Evolutionary conservation across 164 flowering plant genomes (phyloP).

Genomic region (Kingdonia uniflora): DNA sequence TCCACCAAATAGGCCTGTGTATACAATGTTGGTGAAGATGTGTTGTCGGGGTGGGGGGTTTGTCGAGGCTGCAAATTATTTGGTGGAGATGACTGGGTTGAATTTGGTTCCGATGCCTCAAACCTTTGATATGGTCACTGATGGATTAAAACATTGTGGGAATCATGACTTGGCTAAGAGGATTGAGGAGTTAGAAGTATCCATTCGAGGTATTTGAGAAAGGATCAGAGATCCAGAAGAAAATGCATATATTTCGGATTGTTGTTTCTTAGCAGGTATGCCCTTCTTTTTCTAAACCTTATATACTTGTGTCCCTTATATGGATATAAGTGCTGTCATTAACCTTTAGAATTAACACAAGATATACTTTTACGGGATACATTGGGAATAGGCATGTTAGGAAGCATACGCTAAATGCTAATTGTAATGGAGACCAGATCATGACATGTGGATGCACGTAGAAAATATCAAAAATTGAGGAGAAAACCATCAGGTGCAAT

Average conservation of each 20-base stretch:
- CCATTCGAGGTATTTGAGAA: constrained; percentile 31
- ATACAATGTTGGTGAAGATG: constrained; percentile 88
- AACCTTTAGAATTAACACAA: no score
- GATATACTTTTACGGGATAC: no score
- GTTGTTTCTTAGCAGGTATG: no score
- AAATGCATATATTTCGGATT: background rate
- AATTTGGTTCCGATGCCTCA: constrained; percentile 52
- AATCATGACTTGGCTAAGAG: constrained; percentile 80
- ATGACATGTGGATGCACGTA: no score
- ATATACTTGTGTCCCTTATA: no score
- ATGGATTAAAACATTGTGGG: constrained; percentile 90
- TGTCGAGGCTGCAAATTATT: constrained; percentile 81
- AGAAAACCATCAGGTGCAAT: no score
- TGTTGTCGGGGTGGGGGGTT: constrained; percentile 73
- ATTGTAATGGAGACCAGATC: no score
- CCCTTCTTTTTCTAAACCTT: no score
- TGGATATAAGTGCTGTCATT: no score
- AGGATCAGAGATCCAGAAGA: background rate
- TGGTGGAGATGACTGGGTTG: constrained; percentile 83
- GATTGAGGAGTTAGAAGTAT: constrained; percentile 73
- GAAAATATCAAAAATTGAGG: no score
- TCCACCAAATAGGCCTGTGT: constrained; percentile 83
- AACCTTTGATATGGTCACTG: constrained; percentile 85
- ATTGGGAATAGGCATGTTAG: no score
- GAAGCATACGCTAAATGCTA: no score